These are phyloP conservation scores for Globisporangium alternatum DNA, from an alignment of 352 stramenopile genomes.

Conservation along the genomic window DNA sequence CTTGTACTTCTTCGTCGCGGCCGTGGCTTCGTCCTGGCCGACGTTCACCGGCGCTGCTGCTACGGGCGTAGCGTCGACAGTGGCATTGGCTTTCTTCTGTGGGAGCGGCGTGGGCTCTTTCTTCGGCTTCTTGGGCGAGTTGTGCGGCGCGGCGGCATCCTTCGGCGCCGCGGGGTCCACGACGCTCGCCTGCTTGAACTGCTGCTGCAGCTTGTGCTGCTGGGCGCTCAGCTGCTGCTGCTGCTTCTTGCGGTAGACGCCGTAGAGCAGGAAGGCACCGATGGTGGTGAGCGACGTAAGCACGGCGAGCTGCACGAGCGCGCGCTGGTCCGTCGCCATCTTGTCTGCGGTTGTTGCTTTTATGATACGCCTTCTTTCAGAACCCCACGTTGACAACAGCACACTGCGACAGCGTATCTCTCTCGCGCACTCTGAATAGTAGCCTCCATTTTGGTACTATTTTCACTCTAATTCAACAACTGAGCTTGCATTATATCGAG, in stretches of 20 bases:
- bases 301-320: slow-evolving; percentile 62
- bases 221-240: slow-evolving; percentile 22
- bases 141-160: slow-evolving; percentile 17
- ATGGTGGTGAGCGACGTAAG: slow-evolving; percentile 73
- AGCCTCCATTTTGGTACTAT: neutral
- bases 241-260: slow-evolving; percentile 45
- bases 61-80: neutral
- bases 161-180: slow-evolving; percentile 23
- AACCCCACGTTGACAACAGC: slow-evolving; percentile 5
- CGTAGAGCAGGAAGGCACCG: slow-evolving; percentile 52
- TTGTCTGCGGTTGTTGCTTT: slow-evolving; percentile 3
- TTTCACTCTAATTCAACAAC: neutral
- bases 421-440: slow-evolving; percentile 10
- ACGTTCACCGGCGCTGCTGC: slow-evolving; percentile 24
- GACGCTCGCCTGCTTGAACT: slow-evolving; percentile 23
- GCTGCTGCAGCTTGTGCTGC: slow-evolving; percentile 8
- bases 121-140: slow-evolving; percentile 29
- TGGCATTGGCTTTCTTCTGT: slow-evolving; percentile 28
- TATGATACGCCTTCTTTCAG: slow-evolving; percentile 6
- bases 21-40: slow-evolving; percentile 61
- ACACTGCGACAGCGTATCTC: neutral
- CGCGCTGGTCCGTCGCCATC: slow-evolving; percentile 34
- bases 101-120: slow-evolving; percentile 21
- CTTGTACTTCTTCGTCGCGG: slow-evolving; percentile 82
- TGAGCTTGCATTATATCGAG: neutral